Conservation (phyloP, 2,329 filamentous ascomycete species). For the Ceratocystiopsis minuta region DNA sequence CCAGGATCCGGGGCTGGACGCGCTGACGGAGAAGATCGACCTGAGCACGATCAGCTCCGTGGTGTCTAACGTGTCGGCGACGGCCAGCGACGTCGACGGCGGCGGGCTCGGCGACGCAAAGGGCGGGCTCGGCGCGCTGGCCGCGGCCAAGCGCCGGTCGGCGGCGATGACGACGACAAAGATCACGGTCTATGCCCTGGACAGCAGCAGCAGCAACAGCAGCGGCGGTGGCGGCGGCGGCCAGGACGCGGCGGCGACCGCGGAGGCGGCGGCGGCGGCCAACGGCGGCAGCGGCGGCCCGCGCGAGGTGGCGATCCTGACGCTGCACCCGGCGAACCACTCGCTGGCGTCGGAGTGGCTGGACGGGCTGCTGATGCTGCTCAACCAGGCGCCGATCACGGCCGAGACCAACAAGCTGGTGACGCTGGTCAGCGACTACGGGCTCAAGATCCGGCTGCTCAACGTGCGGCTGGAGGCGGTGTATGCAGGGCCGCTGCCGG, state of each 20-base stretch:
- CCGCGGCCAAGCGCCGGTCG: neutral
- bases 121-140: no score
- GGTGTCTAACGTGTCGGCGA: constrained; percentile 73
- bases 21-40: constrained; percentile 67
- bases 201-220: constrained; percentile 13
- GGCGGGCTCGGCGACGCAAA: constrained; percentile 1
- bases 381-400: constrained; percentile 94
- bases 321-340: constrained; percentile 65
- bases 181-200: constrained; percentile 76
- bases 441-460: constrained; percentile 76
- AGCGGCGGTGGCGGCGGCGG: constrained; percentile 13
- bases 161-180: constrained; percentile 46
- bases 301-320: constrained; percentile 55
- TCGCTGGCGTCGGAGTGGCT: constrained; percentile 89
- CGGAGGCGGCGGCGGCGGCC: neutral
- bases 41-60: constrained; percentile 78
- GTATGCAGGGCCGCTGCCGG: constrained; percentile 48
- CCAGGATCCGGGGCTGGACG: constrained; percentile 50
- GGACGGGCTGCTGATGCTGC: constrained; percentile 82
- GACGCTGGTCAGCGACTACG: constrained; percentile 71
- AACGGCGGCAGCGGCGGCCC: neutral
- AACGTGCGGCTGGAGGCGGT: constrained; percentile 75
- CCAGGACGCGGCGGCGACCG: constrained; percentile 16
- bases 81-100: constrained; percentile 29
- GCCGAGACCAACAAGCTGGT: constrained; percentile 85